Base-by-base conservation (phyloP, 2,329 filamentous ascomycete genomes). In the Hyphodiscus sp. region DNA sequence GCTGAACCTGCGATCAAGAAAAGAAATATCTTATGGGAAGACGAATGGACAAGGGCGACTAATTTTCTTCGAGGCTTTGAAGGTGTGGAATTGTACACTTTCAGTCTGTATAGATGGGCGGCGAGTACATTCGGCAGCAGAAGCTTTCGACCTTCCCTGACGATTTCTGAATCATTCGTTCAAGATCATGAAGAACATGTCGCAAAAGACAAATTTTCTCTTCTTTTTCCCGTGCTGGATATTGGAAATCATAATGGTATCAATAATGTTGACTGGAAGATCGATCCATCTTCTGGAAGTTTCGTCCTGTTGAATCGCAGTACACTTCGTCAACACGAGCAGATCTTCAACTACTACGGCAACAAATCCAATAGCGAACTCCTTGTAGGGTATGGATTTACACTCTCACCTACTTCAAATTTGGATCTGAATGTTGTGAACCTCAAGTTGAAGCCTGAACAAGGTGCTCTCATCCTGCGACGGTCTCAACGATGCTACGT, bases 351-450 rank as follows among this genome's bases (percentile, higher is more conserved):
- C 71, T 89, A 88, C 67, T 91, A 91, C 64, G 86, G 86, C 29
- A 70, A 74, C n/a, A 87, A 89, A 68, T 87, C 85, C 7, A 91
- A 90, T 62, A 85, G 84, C 54, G 85, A 89, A 70, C 71, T 86
- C 20, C 73, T 86, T 1, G 70, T 86, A 1, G 82, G 77, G 0
- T 86, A 86, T 62, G 81, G 82, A 2, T 86, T 86, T 63, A 73
- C 79, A 57, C 64, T 85, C 0, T 74, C 76, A 1, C 70, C 74
- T 50, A 73, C 72, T 0, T 29, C 38, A 43, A 2, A 53, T n/a
- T 8, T 44, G 8, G 41, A 59, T 0, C 66, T 63, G 4, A 68
- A 82, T 52, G 41, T 50, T 18, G 61, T 64, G 11, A 64, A 66
- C 38, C 42, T 67, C 2, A 65, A 60, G 52, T 29, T 68, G 18